Conservation (phyloP, 2,329 filamentous ascomycete genomes). For the Aspergillus sp. region DNA sequence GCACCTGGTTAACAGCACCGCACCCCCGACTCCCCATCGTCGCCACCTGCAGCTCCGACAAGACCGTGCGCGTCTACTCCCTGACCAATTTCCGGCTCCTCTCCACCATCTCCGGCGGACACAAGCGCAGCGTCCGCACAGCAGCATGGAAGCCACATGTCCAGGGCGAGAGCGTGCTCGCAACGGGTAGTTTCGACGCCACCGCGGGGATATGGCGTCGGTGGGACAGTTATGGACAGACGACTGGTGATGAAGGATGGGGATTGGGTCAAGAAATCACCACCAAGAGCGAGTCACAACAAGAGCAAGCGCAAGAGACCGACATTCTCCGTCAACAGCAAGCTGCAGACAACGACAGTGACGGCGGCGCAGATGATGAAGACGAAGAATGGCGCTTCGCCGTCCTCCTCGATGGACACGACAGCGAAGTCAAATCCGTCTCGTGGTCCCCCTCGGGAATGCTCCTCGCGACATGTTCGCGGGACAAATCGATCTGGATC, state of each 20-base stretch:
- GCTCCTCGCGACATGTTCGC: conserved; percentile 83
- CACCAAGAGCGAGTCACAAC: background rate
- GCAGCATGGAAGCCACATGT: conserved; percentile 83
- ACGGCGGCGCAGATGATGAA: conserved; percentile 60
- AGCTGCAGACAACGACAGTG: conserved; percentile 27
- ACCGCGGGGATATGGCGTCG: conserved; percentile 83
- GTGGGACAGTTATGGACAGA: conserved; percentile 51
- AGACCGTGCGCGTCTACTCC: conserved; percentile 86
- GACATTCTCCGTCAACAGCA: conserved; percentile 5
- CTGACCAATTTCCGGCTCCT: conserved; percentile 77
- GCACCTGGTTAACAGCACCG: conserved; percentile 82
- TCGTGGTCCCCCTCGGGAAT: conserved; percentile 65
- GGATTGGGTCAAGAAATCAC: conserved; percentile 20
- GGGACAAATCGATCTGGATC: conserved; percentile 96
- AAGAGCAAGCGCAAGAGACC: conserved; percentile 4
- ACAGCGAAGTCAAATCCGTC: conserved; percentile 89
- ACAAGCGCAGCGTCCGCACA: conserved; percentile 84
- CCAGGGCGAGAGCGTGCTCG: conserved; percentile 71
- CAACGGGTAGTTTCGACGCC: conserved; percentile 91
- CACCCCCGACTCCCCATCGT: conserved; percentile 86
- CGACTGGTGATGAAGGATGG: background rate
- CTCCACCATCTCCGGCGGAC: conserved; percentile 79
- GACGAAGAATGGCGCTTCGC: conserved; percentile 90
- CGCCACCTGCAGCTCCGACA: conserved; percentile 83
- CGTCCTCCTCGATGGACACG: conserved; percentile 90